Conservation (phyloP, 2,329 filamentous ascomycete genomes). For the Fusarium euwallaceae region DNA sequence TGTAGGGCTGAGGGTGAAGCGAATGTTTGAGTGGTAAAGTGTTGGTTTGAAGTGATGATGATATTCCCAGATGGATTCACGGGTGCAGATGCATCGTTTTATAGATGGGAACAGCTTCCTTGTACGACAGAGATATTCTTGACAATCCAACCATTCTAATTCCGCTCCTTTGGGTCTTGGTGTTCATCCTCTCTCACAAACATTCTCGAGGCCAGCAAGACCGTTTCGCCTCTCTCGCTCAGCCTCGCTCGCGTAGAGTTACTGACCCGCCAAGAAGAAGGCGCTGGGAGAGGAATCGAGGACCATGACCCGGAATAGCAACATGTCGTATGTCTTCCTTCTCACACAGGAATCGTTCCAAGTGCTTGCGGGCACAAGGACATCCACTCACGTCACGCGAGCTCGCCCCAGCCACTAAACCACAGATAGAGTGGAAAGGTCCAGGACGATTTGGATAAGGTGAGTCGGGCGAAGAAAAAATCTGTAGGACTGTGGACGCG, state of each 20-base stretch:
- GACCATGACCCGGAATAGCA: conserved; percentile 37
- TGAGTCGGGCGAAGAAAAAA: too few species aligned
- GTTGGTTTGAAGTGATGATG: background rate
- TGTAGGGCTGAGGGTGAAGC: conserved; percentile 11
- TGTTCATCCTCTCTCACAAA: background rate
- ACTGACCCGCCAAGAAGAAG: conserved; percentile 15
- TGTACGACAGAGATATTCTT: background rate
- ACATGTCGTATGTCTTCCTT: conserved; percentile 35
- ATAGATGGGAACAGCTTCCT: background rate
- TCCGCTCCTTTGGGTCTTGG: background rate
- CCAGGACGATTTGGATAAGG: background rate
- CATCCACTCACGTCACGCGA: conserved; percentile 21
- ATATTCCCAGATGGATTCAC: background rate
- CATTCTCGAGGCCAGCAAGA: background rate
- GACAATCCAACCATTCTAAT: background rate
- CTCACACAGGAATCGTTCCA: background rate
- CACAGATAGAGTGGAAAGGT: background rate
- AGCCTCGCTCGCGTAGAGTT: conserved; percentile 22
- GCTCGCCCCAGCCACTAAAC: conserved; percentile 15
- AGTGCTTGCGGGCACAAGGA: background rate
- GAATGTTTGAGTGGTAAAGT: conserved; percentile 21
- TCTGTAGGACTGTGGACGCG: conserved; percentile 15
- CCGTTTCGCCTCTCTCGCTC: conserved; percentile 4
- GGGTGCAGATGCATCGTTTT: conserved; percentile 11
- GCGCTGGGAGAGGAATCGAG: background rate